Percentiles rank a stretch among this genome's conserved stretches.
Conservation (phyloP, 768 basidiomycete species). For the Trametes maxima region DNA sequence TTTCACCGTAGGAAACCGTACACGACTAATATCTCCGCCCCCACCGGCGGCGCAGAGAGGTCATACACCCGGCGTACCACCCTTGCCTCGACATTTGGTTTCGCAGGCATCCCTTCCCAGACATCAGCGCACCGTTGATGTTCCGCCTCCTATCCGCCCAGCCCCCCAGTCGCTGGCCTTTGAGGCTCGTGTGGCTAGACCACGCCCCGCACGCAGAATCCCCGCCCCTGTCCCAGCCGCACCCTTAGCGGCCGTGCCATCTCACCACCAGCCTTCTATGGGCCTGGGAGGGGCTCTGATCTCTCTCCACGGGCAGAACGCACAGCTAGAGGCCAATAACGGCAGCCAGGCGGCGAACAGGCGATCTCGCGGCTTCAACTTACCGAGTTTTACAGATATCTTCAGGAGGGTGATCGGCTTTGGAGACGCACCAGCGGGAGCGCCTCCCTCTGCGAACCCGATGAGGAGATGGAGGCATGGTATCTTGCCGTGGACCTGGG, state of each 20-base stretch:
- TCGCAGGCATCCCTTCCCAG: slow-evolving; percentile 42
- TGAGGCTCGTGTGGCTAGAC: slow-evolving; percentile 40
- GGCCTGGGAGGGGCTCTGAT: slow-evolving; percentile 68
- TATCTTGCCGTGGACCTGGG: background rate
- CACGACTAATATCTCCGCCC: slow-evolving; percentile 22
- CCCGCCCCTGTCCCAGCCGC: slow-evolving; percentile 30
- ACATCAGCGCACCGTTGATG: slow-evolving; percentile 36
- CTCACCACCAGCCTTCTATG: slow-evolving; percentile 60
- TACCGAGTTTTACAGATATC: slow-evolving; percentile 17
- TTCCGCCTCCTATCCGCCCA: slow-evolving; percentile 42
- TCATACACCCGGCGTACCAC: slow-evolving; percentile 59
- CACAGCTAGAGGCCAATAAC: slow-evolving; percentile 16
- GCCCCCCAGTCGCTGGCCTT: slow-evolving; percentile 55
- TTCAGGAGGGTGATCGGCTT: slow-evolving; percentile 6
- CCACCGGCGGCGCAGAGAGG: slow-evolving; percentile 46
- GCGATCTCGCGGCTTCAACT: slow-evolving; percentile 1
- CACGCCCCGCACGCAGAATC: slow-evolving; percentile 30
- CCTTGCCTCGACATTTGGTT: slow-evolving; percentile 42
- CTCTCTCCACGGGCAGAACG: slow-evolving; percentile 40
- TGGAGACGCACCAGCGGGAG: background rate
- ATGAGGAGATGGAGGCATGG: background rate
- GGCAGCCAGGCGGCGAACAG: slow-evolving; percentile 17
- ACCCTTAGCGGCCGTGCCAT: slow-evolving; percentile 45
- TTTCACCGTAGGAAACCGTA: slow-evolving; percentile 5
- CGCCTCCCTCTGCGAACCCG: background rate